These are phyloP conservation scores for Puccinia triticina DNA, from an alignment of 1,284 basidiomycete genomes.

Conservation along the genomic window DNA sequence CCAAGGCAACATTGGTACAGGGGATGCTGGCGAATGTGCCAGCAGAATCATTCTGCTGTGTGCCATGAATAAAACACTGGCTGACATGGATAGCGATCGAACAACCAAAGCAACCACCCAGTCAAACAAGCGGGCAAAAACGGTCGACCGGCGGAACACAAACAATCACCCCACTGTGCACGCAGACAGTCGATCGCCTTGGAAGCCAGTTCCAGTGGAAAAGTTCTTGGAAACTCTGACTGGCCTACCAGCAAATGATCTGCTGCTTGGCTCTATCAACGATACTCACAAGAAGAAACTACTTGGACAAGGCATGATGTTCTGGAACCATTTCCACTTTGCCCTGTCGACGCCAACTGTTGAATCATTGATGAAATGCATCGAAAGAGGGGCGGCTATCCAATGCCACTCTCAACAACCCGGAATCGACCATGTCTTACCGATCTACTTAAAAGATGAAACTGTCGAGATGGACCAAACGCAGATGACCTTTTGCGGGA, in stretches of 20 bases:
- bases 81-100: neutral
- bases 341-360: neutral
- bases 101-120: no score
- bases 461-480: neutral
- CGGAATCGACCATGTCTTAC: neutral
- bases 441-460: neutral
- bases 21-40: neutral
- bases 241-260: neutral
- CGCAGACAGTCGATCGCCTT: neutral
- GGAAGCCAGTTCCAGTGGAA: neutral
- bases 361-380: neutral
- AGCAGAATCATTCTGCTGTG: slow-evolving; percentile 16
- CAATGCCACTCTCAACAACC: neutral
- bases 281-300: neutral
- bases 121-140: no score
- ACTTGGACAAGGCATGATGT: slow-evolving; percentile 6
- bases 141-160: neutral
- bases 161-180: neutral
- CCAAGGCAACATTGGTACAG: neutral
- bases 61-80: neutral
- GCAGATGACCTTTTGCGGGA: neutral
- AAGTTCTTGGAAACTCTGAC: neutral
- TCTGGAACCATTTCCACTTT: neutral
- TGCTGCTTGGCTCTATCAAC: neutral
- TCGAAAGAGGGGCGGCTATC: neutral